phyloP scores from a whole-genome alignment of 2,329 filamentous ascomycete species.

The Chaetoscypha palmicola region DNA sequence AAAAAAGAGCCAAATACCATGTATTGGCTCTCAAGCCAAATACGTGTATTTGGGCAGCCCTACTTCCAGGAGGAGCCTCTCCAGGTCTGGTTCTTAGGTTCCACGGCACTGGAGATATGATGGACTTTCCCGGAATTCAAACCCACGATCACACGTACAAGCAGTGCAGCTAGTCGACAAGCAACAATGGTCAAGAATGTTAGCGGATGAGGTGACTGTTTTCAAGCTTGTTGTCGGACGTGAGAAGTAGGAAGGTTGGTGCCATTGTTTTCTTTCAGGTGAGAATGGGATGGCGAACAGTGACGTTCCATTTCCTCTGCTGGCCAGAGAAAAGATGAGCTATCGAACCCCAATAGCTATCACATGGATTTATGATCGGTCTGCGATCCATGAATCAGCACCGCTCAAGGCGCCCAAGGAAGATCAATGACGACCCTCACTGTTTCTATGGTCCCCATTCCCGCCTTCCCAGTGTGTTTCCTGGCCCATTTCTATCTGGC shows the following conservation, averaged over 20 bases:
- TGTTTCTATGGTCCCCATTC: not conserved
- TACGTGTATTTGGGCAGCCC: no score
- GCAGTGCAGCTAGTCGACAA: not conserved
- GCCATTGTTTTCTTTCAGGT: not conserved
- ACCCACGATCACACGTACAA: not conserved
- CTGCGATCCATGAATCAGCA: constrained; percentile 2
- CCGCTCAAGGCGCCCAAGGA: not conserved
- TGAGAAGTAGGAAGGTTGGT: no score
- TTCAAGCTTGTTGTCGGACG: no score
- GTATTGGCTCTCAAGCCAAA: no score
- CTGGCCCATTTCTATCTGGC: not conserved
- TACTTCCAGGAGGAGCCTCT: no score
- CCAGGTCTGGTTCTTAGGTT: no score
- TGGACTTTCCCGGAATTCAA: no score
- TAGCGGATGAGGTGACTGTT: no score
- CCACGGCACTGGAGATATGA: no score
- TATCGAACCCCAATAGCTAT: constrained; percentile 6
- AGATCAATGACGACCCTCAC: constrained; percentile 2
- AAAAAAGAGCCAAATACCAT: no score
- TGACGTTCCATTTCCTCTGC: constrained; percentile 13
- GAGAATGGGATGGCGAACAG: constrained; percentile 7
- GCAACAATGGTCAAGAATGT: not conserved
- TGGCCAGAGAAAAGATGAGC: not conserved
- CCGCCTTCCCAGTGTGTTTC: not conserved
- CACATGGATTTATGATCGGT: constrained; percentile 5